These are phyloP conservation scores for Candida loeiensis DNA, from an alignment of 805 yeast genomes.

Conservation along the genomic window DNA sequence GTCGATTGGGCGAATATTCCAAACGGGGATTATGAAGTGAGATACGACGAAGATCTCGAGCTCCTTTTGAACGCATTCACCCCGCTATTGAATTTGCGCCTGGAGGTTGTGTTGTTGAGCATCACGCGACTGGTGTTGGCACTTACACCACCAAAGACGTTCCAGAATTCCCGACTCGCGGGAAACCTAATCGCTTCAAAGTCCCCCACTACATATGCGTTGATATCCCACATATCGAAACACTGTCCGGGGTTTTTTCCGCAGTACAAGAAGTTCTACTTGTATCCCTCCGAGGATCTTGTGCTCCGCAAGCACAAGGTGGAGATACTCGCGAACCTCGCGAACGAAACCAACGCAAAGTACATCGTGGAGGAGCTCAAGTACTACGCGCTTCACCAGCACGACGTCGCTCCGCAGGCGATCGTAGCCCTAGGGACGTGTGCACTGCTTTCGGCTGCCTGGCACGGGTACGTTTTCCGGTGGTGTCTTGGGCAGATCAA, in stretches of 20 bases:
- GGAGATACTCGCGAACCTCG: slow-evolving; percentile 56
- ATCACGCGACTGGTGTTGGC: slow-evolving; percentile 53
- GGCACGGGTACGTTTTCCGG: slow-evolving; percentile 52
- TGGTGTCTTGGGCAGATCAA: slow-evolving; percentile 60
- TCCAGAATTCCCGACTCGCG: slow-evolving; percentile 49
- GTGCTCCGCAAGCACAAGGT: slow-evolving; percentile 52
- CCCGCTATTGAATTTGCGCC: slow-evolving; percentile 47
- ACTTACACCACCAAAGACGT: slow-evolving; percentile 54
- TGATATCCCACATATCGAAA: slow-evolving; percentile 40
- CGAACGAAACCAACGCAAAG: slow-evolving; percentile 49
- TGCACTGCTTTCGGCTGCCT: slow-evolving; percentile 45
- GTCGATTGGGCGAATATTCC: slow-evolving; percentile 41
- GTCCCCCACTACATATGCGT: slow-evolving; percentile 32
- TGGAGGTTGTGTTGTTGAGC: slow-evolving; percentile 60
- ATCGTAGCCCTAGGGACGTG: slow-evolving; percentile 62
- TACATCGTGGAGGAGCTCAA: slow-evolving; percentile 59
- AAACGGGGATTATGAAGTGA: slow-evolving; percentile 29
- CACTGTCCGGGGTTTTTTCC: slow-evolving; percentile 31
- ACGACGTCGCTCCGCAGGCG: slow-evolving; percentile 38
- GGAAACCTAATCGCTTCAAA: slow-evolving; percentile 46
- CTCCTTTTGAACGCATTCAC: slow-evolving; percentile 49
- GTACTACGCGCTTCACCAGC: slow-evolving; percentile 42
- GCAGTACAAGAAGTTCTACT: slow-evolving; percentile 47
- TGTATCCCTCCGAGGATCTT: slow-evolving; percentile 51
- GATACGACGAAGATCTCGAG: slow-evolving; percentile 53